Base-by-base conservation (phyloP, 2,329 filamentous ascomycete species). In the Didymosphaeria variabile region DNA sequence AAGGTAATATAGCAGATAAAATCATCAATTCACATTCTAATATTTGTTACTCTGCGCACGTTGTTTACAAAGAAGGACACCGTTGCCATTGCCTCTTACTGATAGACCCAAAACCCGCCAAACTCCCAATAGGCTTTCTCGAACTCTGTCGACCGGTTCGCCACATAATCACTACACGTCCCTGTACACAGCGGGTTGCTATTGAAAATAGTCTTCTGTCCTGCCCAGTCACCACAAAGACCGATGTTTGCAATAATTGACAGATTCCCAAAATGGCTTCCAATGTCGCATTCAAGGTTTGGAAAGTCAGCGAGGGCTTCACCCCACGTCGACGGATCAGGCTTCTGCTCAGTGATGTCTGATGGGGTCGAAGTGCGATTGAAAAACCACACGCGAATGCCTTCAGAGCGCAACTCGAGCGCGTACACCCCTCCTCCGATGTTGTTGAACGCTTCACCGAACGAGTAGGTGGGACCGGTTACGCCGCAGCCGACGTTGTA, bases 181-280 rank as follows among this genome's bases (percentile, higher is more conserved):
- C 77, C 64, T 0, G 86, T 59, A 51, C 65, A 67, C 36, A 89
- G 63, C 85, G 79, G 36, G 51, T 67, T 51, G 12, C 38, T n/a
- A 46, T 31, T 21, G 59, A 63, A 65, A 29, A 68, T 42, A 15
- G 32, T 67, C 87, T 83, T 29, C 75, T 68, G 57, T 17, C 83
- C 83, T 34, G 83, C 83, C 83, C 83, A 85, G 60, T 82, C 79
- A 56, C 84, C 83, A 57, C 83, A 85, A 66, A 85, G 83, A n/a
- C 80, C 81, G 2, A 78, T 81, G 67, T 85, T 81, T 52, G 84
- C 76, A 47, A 84, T 73, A 56, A 73, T 67, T n/a, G 57, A 64
- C 63, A 66, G 60, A 29, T 71, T 64, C 36, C 59, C 59, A 54
- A 76, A 74, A 54, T 70, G 64, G 8, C 17, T 44, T 6, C 63